phyloP scores from a whole-genome alignment of 306 rosid species.

The Prunus persica region DNA sequence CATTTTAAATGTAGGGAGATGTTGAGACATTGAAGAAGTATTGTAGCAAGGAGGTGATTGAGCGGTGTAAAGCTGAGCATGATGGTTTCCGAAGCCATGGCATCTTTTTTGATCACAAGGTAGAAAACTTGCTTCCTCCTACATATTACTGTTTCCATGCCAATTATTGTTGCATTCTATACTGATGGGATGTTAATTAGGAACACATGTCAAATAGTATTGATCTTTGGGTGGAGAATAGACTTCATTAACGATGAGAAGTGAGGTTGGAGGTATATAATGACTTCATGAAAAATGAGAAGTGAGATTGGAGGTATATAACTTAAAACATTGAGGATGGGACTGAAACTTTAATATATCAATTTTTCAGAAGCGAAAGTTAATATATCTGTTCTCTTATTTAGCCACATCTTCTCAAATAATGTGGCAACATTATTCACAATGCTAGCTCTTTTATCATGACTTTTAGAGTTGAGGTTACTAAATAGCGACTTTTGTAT shows the following conservation, averaged over 20 bases:
- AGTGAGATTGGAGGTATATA: too few species aligned
- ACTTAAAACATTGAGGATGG: neutral
- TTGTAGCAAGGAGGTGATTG: conserved; percentile 74
- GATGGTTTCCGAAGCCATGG: conserved; percentile 62
- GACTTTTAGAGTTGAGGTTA: neutral
- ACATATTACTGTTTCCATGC: neutral
- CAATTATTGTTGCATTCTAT: neutral
- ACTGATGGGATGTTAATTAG: neutral
- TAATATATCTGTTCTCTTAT: neutral
- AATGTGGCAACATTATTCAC: too few species aligned
- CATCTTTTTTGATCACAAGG: conserved; percentile 89
- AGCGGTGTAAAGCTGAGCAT: conserved; percentile 91
- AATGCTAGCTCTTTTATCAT: too few species aligned
- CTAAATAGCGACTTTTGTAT: neutral
- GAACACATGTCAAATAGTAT: neutral
- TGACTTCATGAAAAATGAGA: neutral
- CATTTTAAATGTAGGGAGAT: conserved; percentile 55
- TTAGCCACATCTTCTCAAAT: too few species aligned
- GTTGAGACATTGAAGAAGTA: conserved; percentile 71
- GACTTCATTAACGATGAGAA: neutral
- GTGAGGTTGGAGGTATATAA: neutral
- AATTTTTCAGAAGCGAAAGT: neutral
- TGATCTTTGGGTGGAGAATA: neutral
- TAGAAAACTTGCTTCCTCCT: conserved; percentile 13
- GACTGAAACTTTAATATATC: neutral